Evolutionary conservation across 208 protist genomes (phyloP).

Genomic region (Crithidia bombi): DNA sequence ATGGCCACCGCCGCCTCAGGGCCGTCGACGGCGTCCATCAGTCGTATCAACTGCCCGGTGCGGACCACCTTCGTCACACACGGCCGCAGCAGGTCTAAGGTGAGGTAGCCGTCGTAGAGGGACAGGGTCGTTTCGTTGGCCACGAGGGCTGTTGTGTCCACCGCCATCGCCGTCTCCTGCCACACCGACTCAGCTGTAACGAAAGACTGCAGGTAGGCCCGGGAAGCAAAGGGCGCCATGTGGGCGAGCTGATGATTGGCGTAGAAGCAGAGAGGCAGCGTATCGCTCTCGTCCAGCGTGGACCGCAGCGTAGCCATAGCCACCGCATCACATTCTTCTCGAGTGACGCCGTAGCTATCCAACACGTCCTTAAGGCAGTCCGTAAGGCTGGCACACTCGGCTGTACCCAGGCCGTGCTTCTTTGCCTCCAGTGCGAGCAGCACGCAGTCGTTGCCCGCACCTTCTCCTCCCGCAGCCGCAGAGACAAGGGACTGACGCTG

Average conservation of each 20-base stretch:
- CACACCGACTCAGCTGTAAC: conserved; percentile 42
- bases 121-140: conserved; percentile 24
- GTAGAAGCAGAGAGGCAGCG: conserved; percentile 37
- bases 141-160: conserved; percentile 8
- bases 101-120: conserved; percentile 68
- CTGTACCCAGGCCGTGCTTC: conserved; percentile 53
- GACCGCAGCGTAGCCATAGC: conserved; percentile 38
- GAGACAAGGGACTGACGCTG: conserved; percentile 3
- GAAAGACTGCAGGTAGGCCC: conserved; percentile 44
- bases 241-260: conserved; percentile 68
- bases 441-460: conserved; percentile 25
- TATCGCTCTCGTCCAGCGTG: conserved; percentile 26
- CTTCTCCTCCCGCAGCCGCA: not conserved
- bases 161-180: conserved; percentile 43
- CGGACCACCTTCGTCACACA: conserved; percentile 63
- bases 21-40: conserved; percentile 52
- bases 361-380: conserved; percentile 43
- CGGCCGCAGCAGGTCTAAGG: conserved; percentile 52
- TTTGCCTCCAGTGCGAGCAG: conserved; percentile 57
- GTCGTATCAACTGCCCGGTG: conserved; percentile 77
- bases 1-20: conserved; percentile 32
- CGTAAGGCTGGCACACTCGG: conserved; percentile 44
- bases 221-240: conserved; percentile 68
- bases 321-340: conserved; percentile 49
- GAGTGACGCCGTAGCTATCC: conserved; percentile 45